phyloP scores from a whole-genome alignment of 352 stramenopile species.

The Pythium diclinum region DNA sequence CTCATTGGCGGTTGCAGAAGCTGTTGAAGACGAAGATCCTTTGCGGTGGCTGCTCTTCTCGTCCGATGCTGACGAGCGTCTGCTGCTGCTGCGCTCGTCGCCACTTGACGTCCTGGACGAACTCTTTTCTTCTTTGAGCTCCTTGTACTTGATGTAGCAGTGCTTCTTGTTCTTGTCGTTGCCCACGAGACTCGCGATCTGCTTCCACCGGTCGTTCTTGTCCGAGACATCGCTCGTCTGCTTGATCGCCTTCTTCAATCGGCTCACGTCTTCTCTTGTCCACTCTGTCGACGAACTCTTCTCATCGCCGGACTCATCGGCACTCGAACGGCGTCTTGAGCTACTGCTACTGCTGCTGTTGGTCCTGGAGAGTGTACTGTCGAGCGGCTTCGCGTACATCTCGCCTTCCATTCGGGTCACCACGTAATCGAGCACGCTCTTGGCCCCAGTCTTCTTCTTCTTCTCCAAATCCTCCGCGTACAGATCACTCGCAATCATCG shows the following conservation, averaged over 20 bases:
- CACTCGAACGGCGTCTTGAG: constrained; percentile 9
- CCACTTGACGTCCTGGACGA: constrained; percentile 18
- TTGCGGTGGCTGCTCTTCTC: constrained; percentile 9
- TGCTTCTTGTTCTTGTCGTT: constrained; percentile 72
- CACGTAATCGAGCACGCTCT: constrained; percentile 50
- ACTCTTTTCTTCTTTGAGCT: constrained; percentile 63
- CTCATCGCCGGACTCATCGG: constrained; percentile 24
- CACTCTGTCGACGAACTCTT: constrained; percentile 32
- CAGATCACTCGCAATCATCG: constrained; percentile 40
- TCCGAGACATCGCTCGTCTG: constrained; percentile 53
- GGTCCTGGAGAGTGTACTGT: constrained; percentile 3
- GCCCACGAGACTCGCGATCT: constrained; percentile 57
- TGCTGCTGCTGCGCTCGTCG: background rate
- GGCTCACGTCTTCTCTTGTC: constrained; percentile 52
- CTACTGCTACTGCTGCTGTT: constrained; percentile 8
- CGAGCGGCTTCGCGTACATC: background rate
- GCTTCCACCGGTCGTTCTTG: constrained; percentile 73
- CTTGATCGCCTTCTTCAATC: constrained; percentile 74
- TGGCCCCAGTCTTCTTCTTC: constrained; percentile 36
- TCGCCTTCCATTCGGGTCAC: constrained; percentile 24
- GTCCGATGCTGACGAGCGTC: constrained; percentile 23
- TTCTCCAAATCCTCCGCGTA: constrained; percentile 49
- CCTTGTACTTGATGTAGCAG: constrained; percentile 86
- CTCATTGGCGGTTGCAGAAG: background rate
- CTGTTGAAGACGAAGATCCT: background rate